Evolutionary conservation across 441 rosid species (phyloP), one percentile per base, ranked within the genome.

Genomic region (Melastoma candidum): DNA sequence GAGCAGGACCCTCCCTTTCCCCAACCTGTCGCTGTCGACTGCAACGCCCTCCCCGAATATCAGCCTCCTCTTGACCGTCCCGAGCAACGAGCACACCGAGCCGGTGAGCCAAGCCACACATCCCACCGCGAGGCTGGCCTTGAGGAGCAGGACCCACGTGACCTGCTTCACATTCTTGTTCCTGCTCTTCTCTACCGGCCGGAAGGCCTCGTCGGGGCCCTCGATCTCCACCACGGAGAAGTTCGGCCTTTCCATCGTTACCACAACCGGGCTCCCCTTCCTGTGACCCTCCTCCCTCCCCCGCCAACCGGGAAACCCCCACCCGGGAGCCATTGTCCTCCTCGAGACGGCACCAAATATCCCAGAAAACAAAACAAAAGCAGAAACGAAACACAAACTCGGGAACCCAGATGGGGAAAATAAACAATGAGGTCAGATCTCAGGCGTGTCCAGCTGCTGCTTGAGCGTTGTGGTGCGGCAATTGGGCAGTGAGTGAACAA

Each of bases 101-200:
- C 83, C 69, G 44, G 82, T 93, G 8, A 85, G 36, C 93, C 87
- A 82, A 66, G 95, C 76, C 51, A 89, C 76, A 60, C 86, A 89
- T 7, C 95, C 93, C 45, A 83, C 87, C 25, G 93, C 97, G 65
- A 75, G 78, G 12, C 85, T 85, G 72, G 93, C 97, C 58, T 85
- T 89, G 47, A 89, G 93, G 56, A 89, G 95, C 69, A 89, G 65
- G 51, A 89, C 90, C 97, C 97, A 89, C 13, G 83, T 85, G 11
- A 89, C 83, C 58, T 89, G 95, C 78, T 80, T 89, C 0, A 93
- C 97, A 68, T 85, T 89, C 51, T 82, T 85, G 64, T 81, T 92
- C 74, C 97, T 73, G 66, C 75, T 77, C 81, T 71, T 89, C 60
- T 83, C 97, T 49, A 82, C 84, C 0, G 93, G 84, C 71, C 77